Evolutionary conservation across 352 stramenopile species (phyloP), one percentile per base, ranked within the genome.

Genomic region (Pythium aphanidermatum): DNA sequence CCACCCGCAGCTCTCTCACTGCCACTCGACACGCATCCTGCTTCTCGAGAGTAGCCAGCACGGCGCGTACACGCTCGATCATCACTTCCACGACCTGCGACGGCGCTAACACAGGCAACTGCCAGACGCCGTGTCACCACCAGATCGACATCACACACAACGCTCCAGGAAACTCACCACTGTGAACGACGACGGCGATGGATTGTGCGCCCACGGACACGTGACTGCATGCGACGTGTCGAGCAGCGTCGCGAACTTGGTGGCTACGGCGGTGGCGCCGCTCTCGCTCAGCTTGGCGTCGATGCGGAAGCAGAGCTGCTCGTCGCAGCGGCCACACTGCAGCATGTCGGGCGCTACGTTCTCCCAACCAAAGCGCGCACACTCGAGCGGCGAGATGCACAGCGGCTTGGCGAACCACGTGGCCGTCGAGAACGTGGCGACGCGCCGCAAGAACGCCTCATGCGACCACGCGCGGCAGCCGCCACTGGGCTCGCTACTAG

Each of bases 321-420:
- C 54, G 34, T 61, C 61, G 43, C 46, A 84, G 57, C 60, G 68
- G 24, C 35, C 28, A 39, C 74, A 87, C 25, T 56, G 35, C 25
- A 87, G 57, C 47, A 74, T 46, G 39, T 87, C 72, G 5, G 52
- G 29, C 20, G 43, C 47, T 5, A 53, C 64, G 48, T 87, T 82
- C 16, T 26, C 45, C 72, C 72, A 87, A 12, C 75, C 75, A 46
- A 72, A 46, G 23, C 70, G 72, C 42, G 72, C 68, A 35, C 70
- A 80, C 25, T 51, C 61, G 19, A 85, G 67, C 9, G 55, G 56
- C 24, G 41, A 67, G 45, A 87, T 74, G 11, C 26, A 23, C 1
- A 57, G 54, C 24, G 72, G 75, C 33, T 87, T 87, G 14, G 70
- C 75, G 25, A 83, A 83, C 75, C 75, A 87, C 29, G 57, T 73